Base-by-base conservation (phyloP, 345 rosid species). In the Citrus cavaleriei region DNA sequence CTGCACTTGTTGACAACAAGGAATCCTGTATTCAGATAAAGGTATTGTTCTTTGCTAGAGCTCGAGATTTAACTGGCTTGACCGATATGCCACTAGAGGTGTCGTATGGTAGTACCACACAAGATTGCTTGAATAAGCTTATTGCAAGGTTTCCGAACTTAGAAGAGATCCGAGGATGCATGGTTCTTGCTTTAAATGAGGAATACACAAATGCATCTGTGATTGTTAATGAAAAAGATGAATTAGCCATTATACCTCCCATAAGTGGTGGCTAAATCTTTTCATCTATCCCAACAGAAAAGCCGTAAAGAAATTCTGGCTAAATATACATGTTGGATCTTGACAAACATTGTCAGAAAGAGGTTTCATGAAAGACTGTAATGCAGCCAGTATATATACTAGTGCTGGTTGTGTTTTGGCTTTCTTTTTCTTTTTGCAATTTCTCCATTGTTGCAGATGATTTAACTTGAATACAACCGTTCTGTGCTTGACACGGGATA, bases 231-330 rank as follows among this genome's bases (percentile, higher is more conserved):
- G 93, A 91, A 69, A 89, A 84, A 70, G 99, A 96, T 72, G 99
- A 96, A 84, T 80, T 93, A 82, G 99, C 98, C 18, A 88, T 96
- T 24, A 96, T 96, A 81, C 99, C 97, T 89, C 99, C 98, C 22
- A 93, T 95, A 70, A 95, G 99, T 37, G 97, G 97, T n/a, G 99
- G 99, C 75, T 96, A 84, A 88, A 4, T 71, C 14, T 6, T 30
- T 25, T 51, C 42, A n/a, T 35, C 21, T 13, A 27, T 35, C 59
- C 35, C 28, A 72, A 12, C 22, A n/a, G 12, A 73, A 35, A 35
- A 32, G 35, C 19, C 0, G 4, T 10, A 8, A 71, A 18, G 19
- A 32, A n/a, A n/a, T 60, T 34, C 0, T 5, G 35, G 57, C 51
- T n/a, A 13, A 58, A 72, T 34, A 34, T 58, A 6, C 37, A 14